Percentiles rank a stretch among this genome's conserved stretches.
These are phyloP conservation scores for Lachancea thermotolerans DNA, from an alignment of 805 yeast species.

Conservation along the genomic window DNA sequence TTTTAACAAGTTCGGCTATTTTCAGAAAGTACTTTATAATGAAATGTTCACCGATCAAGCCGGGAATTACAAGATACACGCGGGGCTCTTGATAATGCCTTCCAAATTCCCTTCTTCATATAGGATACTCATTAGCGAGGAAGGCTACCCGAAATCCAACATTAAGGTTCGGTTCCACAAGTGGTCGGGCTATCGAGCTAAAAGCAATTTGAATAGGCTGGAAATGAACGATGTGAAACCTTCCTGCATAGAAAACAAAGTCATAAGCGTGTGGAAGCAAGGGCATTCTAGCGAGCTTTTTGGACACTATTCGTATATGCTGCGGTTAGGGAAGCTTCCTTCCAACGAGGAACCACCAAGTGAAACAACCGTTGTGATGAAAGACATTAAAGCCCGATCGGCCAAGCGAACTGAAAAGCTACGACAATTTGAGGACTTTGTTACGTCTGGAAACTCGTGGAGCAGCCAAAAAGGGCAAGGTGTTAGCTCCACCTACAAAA, in stretches of 20 bases:
- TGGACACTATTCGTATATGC: background rate
- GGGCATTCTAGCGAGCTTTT: conserved; percentile 11
- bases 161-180: conserved; percentile 11
- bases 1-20: background rate
- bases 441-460: background rate
- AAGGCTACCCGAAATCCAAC: conserved; percentile 11
- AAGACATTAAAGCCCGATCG: conserved; percentile 3
- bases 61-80: conserved; percentile 11
- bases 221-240: conserved; percentile 7
- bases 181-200: conserved; percentile 9
- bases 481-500: too few relatives aligned
- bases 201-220: conserved; percentile 3
- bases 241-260: conserved; percentile 6
- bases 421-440: background rate
- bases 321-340: background rate
- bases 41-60: background rate
- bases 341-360: background rate
- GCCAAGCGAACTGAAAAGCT: conserved; percentile 1
- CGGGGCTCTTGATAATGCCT: conserved; percentile 18
- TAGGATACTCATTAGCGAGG: conserved; percentile 7
- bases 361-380: conserved; percentile 5
- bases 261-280: conserved; percentile 16
- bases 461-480: too few relatives aligned
- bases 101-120: conserved; percentile 13
- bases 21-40: conserved; percentile 3